A percentile compares a stretch with the other conserved stretches of the same genome.
Evolutionary conservation across 805 yeast species (phyloP).

Genomic region (Dipodascopsis uninucleata): DNA sequence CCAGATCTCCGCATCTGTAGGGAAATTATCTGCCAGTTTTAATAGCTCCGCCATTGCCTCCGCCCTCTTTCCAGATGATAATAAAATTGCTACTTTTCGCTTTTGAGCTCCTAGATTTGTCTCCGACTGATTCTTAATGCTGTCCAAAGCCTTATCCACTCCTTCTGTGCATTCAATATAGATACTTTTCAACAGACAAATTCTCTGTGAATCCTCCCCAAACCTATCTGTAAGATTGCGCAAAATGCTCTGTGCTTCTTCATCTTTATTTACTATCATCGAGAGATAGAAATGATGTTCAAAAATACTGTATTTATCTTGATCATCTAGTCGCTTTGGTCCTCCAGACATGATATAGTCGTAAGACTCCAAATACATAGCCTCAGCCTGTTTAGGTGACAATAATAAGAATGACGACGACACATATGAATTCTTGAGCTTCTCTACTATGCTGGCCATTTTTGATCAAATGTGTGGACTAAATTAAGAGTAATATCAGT

Average conservation of each 20-base stretch:
- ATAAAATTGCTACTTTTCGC: constrained; percentile 34
- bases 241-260: constrained; percentile 64
- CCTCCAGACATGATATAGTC: constrained; percentile 32
- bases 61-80: constrained; percentile 33
- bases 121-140: constrained; percentile 37
- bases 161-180: constrained; percentile 55
- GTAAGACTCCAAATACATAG: constrained; percentile 10
- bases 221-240: constrained; percentile 67
- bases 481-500: too few species aligned
- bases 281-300: constrained; percentile 71
- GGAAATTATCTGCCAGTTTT: constrained; percentile 57
- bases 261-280: constrained; percentile 58
- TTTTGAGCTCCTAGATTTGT: constrained; percentile 32
- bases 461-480: too few species aligned
- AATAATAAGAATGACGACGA: constrained; percentile 17
- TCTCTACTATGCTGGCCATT: constrained; percentile 15
- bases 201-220: constrained; percentile 52
- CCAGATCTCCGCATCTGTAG: constrained; percentile 77
- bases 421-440: constrained; percentile 9
- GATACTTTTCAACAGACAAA: constrained; percentile 52
- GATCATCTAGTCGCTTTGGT: constrained; percentile 32
- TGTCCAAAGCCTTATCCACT: constrained; percentile 38
- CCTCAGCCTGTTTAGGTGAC: constrained; percentile 6
- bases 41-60: constrained; percentile 49
- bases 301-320: constrained; percentile 52